Conservation (phyloP, 2,329 filamentous ascomycete species). For the Penicillium rolfsii region DNA sequence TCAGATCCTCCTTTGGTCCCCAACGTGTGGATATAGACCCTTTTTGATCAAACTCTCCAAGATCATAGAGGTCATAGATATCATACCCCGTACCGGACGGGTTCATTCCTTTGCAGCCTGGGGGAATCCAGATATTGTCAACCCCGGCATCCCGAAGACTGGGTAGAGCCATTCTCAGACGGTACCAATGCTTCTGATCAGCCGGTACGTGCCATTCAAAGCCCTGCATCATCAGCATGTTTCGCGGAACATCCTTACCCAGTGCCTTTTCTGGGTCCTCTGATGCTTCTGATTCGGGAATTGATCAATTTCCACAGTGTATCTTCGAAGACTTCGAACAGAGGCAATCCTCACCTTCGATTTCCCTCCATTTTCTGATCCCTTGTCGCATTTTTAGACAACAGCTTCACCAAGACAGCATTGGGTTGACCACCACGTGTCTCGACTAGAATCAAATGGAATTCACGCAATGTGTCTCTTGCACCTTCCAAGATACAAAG, state of each 20-base stretch:
- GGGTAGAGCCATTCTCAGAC: constrained; percentile 58
- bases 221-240: constrained; percentile 64
- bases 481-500: neutral
- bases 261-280: constrained; percentile 30
- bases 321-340: neutral
- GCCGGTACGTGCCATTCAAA: constrained; percentile 75
- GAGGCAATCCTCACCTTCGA: constrained; percentile 9
- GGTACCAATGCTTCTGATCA: constrained; percentile 64
- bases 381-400: constrained; percentile 14
- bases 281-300: constrained; percentile 26
- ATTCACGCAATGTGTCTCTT: neutral
- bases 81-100: constrained; percentile 69
- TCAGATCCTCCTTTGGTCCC: constrained; percentile 64
- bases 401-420: constrained; percentile 20
- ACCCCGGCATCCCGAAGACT: constrained; percentile 63
- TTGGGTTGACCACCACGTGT: constrained; percentile 6
- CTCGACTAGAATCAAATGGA: constrained; percentile 3
- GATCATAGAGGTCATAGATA: constrained; percentile 70
- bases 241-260: constrained; percentile 36
- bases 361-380: constrained; percentile 18
- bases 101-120: constrained; percentile 68
- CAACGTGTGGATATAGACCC: constrained; percentile 67
- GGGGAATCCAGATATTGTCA: constrained; percentile 69
- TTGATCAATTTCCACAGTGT: neutral
- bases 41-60: constrained; percentile 75